These are phyloP conservation scores for Serendipita sp. DNA, from an alignment of 768 basidiomycete species.

Conservation along the genomic window DNA sequence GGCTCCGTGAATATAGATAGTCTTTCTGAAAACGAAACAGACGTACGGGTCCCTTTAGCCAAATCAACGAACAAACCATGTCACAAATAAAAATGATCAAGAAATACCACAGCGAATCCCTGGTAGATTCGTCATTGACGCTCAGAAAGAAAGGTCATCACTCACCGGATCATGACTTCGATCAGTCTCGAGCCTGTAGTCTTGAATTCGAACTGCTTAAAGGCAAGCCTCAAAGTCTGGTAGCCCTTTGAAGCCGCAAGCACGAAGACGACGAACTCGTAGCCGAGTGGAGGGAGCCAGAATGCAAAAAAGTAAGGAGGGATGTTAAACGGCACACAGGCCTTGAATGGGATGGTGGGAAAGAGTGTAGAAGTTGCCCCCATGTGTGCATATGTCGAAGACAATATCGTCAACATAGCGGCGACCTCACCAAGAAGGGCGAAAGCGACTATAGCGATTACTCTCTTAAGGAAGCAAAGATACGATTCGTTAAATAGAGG, in stretches of 20 bases:
- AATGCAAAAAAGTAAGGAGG: background rate
- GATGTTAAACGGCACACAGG: background rate
- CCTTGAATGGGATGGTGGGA: background rate
- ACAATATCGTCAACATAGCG: background rate
- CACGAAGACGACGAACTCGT: constrained; percentile 3
- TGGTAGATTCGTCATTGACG: background rate
- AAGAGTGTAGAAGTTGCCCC: background rate
- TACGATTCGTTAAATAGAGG: background rate
- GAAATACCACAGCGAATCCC: constrained; percentile 3
- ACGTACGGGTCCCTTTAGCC: background rate
- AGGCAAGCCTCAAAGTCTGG: background rate
- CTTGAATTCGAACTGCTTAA: background rate
- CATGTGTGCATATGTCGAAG: background rate
- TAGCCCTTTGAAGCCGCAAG: background rate
- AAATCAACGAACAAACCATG: constrained; percentile 3
- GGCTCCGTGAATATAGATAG: too few species aligned
- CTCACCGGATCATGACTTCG: constrained; percentile 1
- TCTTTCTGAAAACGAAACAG: too few species aligned
- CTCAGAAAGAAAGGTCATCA: background rate
- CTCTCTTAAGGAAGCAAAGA: background rate
- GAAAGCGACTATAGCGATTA: background rate
- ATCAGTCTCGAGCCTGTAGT: background rate
- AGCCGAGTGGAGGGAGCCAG: constrained; percentile 1
- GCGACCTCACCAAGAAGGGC: background rate
- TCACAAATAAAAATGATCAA: constrained; percentile 2